These are phyloP conservation scores for Penicillium polonicum DNA, from an alignment of 2,329 filamentous ascomycete genomes.

Conservation along the genomic window DNA sequence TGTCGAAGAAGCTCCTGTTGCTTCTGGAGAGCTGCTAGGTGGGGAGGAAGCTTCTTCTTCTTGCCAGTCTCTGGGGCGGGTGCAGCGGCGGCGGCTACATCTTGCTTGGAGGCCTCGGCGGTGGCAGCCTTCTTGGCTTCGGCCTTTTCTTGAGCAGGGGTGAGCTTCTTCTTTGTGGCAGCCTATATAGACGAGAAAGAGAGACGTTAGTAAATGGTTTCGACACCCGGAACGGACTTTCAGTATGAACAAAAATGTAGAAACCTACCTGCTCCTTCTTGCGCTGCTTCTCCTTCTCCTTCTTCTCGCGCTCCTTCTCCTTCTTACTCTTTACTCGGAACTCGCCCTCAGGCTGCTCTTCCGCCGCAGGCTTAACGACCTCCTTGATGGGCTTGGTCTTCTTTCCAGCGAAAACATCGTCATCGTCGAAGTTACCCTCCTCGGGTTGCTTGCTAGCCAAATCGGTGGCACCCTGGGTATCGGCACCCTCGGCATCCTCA, in stretches of 20 bases:
- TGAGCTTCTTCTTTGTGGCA: constrained; percentile 74
- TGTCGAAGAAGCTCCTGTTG: constrained; percentile 49
- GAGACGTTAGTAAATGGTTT: constrained; percentile 6
- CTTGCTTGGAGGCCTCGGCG: constrained; percentile 52
- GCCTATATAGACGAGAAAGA: constrained; percentile 52
- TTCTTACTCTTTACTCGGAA: constrained; percentile 89
- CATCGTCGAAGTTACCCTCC: constrained; percentile 78
- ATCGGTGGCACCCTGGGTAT: not conserved
- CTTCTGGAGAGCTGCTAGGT: constrained; percentile 51
- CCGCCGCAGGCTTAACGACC: constrained; percentile 49
- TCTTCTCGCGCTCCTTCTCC: constrained; percentile 97
- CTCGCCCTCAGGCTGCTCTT: constrained; percentile 51
- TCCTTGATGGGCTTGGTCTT: constrained; percentile 57
- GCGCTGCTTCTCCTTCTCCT: constrained; percentile 95
- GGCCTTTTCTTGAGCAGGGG: constrained; percentile 52
- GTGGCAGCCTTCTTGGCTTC: constrained; percentile 68
- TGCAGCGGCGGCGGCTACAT: constrained; percentile 45
- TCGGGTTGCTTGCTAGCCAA: constrained; percentile 68
- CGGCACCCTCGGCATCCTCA: constrained; percentile 54
- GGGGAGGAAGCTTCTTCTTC: constrained; percentile 78
- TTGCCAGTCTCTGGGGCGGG: constrained; percentile 54
- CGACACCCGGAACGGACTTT: not conserved
- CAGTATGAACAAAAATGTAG: not conserved
- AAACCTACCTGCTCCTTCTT: constrained; percentile 89
- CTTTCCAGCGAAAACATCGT: constrained; percentile 80